Base-by-base conservation (phyloP, 108 stramenopile species). In the Pseudonitzschia delicatissima region DNA sequence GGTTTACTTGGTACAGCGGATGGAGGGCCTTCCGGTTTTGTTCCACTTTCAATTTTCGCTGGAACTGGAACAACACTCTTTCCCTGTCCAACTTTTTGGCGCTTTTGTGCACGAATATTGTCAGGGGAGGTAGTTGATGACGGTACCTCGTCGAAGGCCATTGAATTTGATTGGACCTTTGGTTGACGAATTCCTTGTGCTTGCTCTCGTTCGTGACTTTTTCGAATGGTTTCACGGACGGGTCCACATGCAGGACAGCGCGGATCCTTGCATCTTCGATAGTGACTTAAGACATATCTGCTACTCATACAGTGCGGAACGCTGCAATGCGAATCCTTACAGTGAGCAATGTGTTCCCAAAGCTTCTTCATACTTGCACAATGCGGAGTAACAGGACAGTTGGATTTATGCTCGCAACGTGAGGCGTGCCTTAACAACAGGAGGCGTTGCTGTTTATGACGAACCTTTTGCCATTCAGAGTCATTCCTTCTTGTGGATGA, bases 311-410 rank as follows among this genome's bases (percentile, higher is more conserved):
- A 99, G 67, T 97, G 98, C 0, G 91, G 88, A 28, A 95, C 86
- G 34, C 81, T 80, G 67, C 98, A 99, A 32, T 87, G 72, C 36
- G 94, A 94, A 57, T 96, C 86, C 71, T 96, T 97, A 72, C 98
- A 99, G 68, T 87, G 92, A 35, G 97, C 95, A 57, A 99, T 98
- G 66, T 99, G 99, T 53, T 95, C 93, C 99, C 99, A 99, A 2
- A 99, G 79, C 44, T 82, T 75, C 79, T 99, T 99, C 99, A 99
- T 99, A 39, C 84, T 90, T 17, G 82, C 93, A 72, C 99, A 99
- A 76, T 98, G 97, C 57, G 93, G 96, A 23, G 97, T 98, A 15
- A 88, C 86, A 11, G 88, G 90, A 61, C 99, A 99, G 35, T 78
- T 90, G 6, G 53, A n/a, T 60, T 79, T 85, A 27, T 84, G 78